Conservation (phyloP, 75 land plant species). For the Selaginella moellendorffii region DNA sequence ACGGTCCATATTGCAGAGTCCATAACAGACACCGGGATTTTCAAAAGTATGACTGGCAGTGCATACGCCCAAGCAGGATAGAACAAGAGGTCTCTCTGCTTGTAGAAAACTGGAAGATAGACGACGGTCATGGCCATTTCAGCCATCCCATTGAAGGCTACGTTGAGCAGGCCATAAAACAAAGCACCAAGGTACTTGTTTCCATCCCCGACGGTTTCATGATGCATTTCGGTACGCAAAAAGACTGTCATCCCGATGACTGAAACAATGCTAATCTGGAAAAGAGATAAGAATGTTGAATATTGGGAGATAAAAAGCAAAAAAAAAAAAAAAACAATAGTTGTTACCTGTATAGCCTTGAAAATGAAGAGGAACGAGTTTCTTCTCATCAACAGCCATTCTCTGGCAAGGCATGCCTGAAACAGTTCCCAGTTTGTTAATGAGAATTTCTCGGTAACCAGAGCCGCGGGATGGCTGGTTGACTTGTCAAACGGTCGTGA, state of each 20-base stretch:
- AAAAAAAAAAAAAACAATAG: too few relatives aligned
- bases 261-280: background rate
- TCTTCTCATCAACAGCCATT: constrained; percentile 54
- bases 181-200: background rate
- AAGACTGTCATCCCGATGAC: background rate
- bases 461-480: constrained; percentile 35
- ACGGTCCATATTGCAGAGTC: constrained; percentile 16
- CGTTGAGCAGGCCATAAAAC: background rate
- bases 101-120: background rate
- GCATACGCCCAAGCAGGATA: constrained; percentile 11
- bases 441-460: constrained; percentile 30
- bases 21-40: constrained; percentile 17
- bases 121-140: background rate
- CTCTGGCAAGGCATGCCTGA: constrained; percentile 45
- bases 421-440: constrained; percentile 46
- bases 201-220: background rate
- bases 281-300: too few relatives aligned
- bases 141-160: background rate
- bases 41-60: constrained; percentile 12
- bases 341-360: constrained; percentile 47
- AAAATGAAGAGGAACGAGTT: constrained; percentile 57
- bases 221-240: background rate
- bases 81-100: background rate
- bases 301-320: too few relatives aligned
- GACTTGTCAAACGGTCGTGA: constrained; percentile 33